Evolutionary conservation across 306 rosid genomes (phyloP), one percentile per base, ranked within the genome.

Genomic region (Vachellia collinsii): DNA sequence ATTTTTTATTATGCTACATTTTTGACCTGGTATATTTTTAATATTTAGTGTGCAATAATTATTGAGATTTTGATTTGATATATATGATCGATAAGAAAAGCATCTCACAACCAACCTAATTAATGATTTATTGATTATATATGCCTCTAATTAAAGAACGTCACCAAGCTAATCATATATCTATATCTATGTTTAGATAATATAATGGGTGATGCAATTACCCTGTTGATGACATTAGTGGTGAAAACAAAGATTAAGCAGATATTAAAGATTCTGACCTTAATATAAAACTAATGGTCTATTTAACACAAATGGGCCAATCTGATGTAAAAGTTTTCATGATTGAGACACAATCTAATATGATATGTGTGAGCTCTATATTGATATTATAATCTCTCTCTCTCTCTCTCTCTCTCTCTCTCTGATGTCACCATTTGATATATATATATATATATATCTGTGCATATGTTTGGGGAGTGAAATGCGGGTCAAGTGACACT

Each of bases 151-250:
- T 56, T 70, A 75, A 58, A 48, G 13, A 70, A 75, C 42, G 29
- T 29, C 22, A 22, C 56, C 67, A 16, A 62, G 61, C 37, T 19
- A 62, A 62, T 29, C 19, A 29, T 29, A 63, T 17, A 17, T 51
- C 0, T 16, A 1, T 43, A 8, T 43, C 9, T 5, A 51, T 37
- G 20, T 75, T 14, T 29, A 61, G 5, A 25, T 50, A 64, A 43
- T 48, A 70, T 16, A 7, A 72, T 75, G 65, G 74, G 23, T 80
- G 75, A 75, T 20, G 56, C 3, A 76, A 43, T 70, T 76, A 62
- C 77, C 14, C 14, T 63, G 47, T 71, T 29, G 56, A 50, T 47
- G 65, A 76, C 48, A 29, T 29, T 29, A 70, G 66, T 43, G 22
- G 16, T 10, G 38, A 56, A 71, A 68, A 20, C 56, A 43, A 43